Percentiles rank a stretch among this genome's conserved stretches.
phyloP scores from a whole-genome alignment of 352 stramenopile species.

The Phytophthora palmivora region DNA sequence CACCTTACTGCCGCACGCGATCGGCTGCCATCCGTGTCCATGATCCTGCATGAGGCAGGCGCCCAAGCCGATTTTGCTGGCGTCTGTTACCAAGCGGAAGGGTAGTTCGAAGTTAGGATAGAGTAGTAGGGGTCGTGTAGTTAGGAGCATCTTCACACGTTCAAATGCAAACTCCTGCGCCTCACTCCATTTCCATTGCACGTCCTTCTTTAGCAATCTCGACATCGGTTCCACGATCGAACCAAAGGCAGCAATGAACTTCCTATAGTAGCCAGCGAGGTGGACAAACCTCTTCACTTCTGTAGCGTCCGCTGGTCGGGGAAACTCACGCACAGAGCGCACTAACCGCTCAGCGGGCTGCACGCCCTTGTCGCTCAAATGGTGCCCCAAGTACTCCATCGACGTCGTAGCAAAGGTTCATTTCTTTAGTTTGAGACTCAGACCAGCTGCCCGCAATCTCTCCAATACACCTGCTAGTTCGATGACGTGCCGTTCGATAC shows the following conservation, averaged over 20 bases:
- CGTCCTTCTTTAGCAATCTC: neutral
- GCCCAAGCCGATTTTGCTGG: neutral
- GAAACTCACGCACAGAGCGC: neutral
- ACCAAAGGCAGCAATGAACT: neutral
- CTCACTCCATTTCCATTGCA: neutral
- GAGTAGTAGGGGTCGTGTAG: neutral
- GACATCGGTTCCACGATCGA: neutral
- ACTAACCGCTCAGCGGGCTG: neutral
- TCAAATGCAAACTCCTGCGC: neutral
- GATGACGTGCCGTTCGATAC: neutral
- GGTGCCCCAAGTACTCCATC: neutral
- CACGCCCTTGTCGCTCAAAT: neutral
- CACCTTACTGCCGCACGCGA: neutral
- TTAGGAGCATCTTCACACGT: neutral
- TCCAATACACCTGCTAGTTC: constrained; percentile 5
- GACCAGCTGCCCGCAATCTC: neutral
- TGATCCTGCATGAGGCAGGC: neutral
- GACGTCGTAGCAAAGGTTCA: neutral
- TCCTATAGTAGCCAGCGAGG: neutral
- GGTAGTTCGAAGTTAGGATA: neutral
- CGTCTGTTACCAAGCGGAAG: neutral
- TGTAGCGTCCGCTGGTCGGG: neutral
- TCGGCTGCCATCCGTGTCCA: neutral
- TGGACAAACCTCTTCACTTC: neutral
- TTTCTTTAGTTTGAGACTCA: neutral